Evolutionary conservation across 2,329 filamentous ascomycete genomes (phyloP), one percentile per base, ranked within the genome.

Genomic region (Lecanicillium sp.): DNA sequence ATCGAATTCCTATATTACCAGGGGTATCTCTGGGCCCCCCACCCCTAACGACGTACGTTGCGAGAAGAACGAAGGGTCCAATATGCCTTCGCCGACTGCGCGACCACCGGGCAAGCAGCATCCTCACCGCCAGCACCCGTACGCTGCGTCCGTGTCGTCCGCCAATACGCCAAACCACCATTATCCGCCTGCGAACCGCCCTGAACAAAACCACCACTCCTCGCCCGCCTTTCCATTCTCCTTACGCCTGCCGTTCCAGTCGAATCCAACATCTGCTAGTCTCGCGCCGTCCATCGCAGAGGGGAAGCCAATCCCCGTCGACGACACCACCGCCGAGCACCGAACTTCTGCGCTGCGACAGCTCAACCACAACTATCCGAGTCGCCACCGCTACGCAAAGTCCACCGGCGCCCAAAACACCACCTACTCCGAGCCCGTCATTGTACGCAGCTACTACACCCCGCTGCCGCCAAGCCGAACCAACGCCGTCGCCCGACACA

Each of bases 341-440:
- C 69, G 73, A 45, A 79, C 74, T n/a, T 72, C 71, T 14, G 74
- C 76, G 33, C 61, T 81, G 37, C 72, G 75, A 39, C 72, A 78
- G 53, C 63, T 80, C 44, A 80, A 75, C 56, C 68, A 61, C 50
- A 71, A 69, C 48, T 76, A 74, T 42, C 72, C 74, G 5, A 74
- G 70, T 36, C 68, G 70, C 32, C 74, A 73, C 52, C 70, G 67
- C 46, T 76, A 73, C 62, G 62, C 71, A 43, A 73, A 76, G 55
- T 73, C 72, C 17, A 69, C 70, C 11, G 70, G 71, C 10, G 68
- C 75, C 14, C 65, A 71, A 50, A 76, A 61, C 57, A 74, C 66
- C 46, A 79, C 75, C 29, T 79, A 77, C 51, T 79, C 73, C 3
- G 75, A 80, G 45, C 78, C 78, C n/a, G 75, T 81, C 41, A 72